Evolutionary conservation across 1,284 basidiomycete species (phyloP).

Genomic region (Cutaneotrichosporon sp.): DNA sequence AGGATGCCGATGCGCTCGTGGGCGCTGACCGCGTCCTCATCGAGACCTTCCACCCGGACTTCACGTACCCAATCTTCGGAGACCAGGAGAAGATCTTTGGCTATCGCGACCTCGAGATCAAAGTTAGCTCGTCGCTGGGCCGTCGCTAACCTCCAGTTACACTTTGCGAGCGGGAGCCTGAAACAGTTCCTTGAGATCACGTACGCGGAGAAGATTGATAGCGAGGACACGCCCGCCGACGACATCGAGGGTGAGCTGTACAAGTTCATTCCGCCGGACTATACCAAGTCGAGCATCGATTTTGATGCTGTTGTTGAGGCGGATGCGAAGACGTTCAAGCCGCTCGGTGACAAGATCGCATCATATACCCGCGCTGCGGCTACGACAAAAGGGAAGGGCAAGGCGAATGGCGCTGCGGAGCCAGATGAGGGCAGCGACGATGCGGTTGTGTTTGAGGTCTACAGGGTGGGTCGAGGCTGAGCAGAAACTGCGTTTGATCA

Average conservation of each 20-base stretch:
- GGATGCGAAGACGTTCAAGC: conserved; percentile 69
- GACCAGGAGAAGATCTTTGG: conserved; percentile 97
- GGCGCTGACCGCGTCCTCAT: conserved; percentile 58
- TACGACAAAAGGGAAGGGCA: conserved; percentile 55
- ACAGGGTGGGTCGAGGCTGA: conserved; percentile 60
- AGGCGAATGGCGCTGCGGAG: conserved; percentile 39
- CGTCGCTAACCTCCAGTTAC: conserved; percentile 53
- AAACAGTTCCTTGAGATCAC: conserved; percentile 67
- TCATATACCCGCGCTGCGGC: conserved; percentile 60
- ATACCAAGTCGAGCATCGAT: conserved; percentile 59
- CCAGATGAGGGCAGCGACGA: conserved; percentile 57
- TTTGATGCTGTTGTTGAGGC: conserved; percentile 67
- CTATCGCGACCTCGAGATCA: conserved; percentile 73
- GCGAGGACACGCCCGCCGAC: conserved; percentile 70
- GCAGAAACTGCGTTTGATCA: not conserved
- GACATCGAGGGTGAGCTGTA: conserved; percentile 75
- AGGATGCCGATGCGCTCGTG: conserved; percentile 56
- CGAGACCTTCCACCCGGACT: conserved; percentile 66
- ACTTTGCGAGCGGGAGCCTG: conserved; percentile 82
- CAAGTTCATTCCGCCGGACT: conserved; percentile 74
- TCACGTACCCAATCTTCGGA: conserved; percentile 93
- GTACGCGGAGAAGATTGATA: conserved; percentile 62
- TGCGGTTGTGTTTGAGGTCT: conserved; percentile 71
- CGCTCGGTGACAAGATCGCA: conserved; percentile 68
- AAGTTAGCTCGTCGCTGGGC: conserved; percentile 55